Evolutionary conservation across 2,329 filamentous ascomycete species (phyloP), one percentile per base, ranked within the genome.

Genomic region (Aphanocladium album): DNA sequence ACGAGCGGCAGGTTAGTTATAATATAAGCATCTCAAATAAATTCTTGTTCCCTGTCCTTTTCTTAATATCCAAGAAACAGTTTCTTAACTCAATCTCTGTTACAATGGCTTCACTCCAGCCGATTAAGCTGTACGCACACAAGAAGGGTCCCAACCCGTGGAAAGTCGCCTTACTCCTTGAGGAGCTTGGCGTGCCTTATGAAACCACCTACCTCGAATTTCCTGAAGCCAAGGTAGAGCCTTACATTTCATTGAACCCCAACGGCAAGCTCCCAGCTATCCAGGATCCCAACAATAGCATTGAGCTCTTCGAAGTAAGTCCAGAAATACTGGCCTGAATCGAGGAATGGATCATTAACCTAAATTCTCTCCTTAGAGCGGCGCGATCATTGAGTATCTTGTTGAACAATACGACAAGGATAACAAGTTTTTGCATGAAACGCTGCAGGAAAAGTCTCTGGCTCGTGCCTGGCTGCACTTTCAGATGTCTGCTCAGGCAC

Each of bases 401-500:
- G 59, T 67, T 11, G 63, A 68, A 9, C 57, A 60, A 0, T 70
- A 70, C 54, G 66, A 70, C 50, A 65, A 65, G 12, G 19, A 52
- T 39, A 39, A 58, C 47, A 57, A 57, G 23, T 39, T 66, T 7
- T 56, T 45, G 12, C 57, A 63, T 1, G 62, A 67, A 37, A 62
- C 63, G n/a, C 56, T 65, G 43, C 46, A 61, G 9, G 23, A 47
- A 2, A 47, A 47, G 21, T 47, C 45, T 3, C 14, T 27, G 12
- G 56, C 63, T 9, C 63, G 62, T 11, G 30, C 56, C 4, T 67
- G 64, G 64, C 49, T 61, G 17, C 60, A 65, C 56, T 68, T 68
- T 41, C 64, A 67, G 41, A 65, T 64, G 56, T 64, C 62, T 41
- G 65, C 63, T 1, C 71, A 73, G 58, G 71, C 70, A 2, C 72